Evolutionary conservation across 768 basidiomycete genomes (phyloP).

Genomic region (Auricularia heimuer): DNA sequence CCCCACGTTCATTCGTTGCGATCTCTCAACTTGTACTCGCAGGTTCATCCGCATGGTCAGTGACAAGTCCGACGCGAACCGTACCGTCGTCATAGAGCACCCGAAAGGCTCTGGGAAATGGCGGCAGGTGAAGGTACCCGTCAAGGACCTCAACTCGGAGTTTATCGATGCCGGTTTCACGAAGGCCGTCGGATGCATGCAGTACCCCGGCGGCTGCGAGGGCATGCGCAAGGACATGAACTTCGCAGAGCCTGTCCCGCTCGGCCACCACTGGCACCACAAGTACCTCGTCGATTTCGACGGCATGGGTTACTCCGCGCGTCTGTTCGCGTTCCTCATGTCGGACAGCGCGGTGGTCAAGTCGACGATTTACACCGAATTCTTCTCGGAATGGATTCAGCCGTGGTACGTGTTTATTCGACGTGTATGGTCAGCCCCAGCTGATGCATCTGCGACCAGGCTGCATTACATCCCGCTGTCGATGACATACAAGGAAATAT

Average conservation of each 20-base stretch:
- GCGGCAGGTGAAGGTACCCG: constrained; percentile 51
- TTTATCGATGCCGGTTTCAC: constrained; percentile 87
- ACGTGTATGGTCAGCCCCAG: background rate
- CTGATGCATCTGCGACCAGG: constrained; percentile 33
- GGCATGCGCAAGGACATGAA: constrained; percentile 56
- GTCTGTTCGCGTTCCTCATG: constrained; percentile 76
- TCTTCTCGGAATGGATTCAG: constrained; percentile 83
- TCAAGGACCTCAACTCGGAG: constrained; percentile 55
- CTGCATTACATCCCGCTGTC: constrained; percentile 93
- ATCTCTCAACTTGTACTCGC: constrained; percentile 16
- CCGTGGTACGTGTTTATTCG: constrained; percentile 51
- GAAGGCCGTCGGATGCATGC: constrained; percentile 54
- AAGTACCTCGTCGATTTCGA: constrained; percentile 90
- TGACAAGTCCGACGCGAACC: constrained; percentile 38
- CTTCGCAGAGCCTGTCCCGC: constrained; percentile 63
- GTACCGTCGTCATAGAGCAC: constrained; percentile 60
- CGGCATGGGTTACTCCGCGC: constrained; percentile 89
- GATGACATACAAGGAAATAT: constrained; percentile 78
- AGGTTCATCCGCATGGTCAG: constrained; percentile 71
- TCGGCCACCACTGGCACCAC: constrained; percentile 86
- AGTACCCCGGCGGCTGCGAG: constrained; percentile 67
- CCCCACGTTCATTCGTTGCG: background rate
- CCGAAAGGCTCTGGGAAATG: constrained; percentile 49
- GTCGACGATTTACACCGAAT: constrained; percentile 85
- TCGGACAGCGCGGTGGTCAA: constrained; percentile 88